Conservation (phyloP, 202 grass and related monocot genomes). For the Brachypodium distachyon region DNA sequence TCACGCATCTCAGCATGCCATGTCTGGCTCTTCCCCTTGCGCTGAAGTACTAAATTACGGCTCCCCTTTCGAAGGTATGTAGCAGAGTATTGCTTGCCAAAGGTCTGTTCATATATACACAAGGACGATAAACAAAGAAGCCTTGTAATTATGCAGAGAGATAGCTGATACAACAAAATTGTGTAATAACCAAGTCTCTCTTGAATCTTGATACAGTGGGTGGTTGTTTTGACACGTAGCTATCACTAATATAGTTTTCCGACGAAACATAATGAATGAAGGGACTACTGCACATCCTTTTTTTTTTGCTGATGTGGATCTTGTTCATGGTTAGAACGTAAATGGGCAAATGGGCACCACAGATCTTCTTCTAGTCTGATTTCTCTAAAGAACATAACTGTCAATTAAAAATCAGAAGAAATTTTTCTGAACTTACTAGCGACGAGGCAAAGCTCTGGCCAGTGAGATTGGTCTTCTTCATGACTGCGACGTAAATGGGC, state of each 20-base stretch:
- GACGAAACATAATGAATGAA: too few species aligned
- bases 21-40: neutral
- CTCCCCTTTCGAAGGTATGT: neutral
- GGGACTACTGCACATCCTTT: neutral
- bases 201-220: neutral
- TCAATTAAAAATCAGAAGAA: neutral
- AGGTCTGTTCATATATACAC: neutral
- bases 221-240: neutral
- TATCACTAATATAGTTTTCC: neutral
- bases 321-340: neutral
- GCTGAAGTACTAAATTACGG: neutral
- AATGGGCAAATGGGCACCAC: neutral
- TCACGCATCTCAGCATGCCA: neutral
- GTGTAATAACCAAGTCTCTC: neutral
- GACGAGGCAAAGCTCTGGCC: too few species aligned
- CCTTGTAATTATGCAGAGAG: neutral
- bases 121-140: neutral
- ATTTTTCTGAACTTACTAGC: neutral
- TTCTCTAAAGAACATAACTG: neutral
- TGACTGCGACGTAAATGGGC: neutral
- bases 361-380: neutral
- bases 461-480: neutral
- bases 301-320: neutral
- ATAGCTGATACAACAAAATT: neutral
- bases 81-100: neutral